Base-by-base conservation (phyloP, 345 rosid genomes). In the Corymbia maculata region DNA sequence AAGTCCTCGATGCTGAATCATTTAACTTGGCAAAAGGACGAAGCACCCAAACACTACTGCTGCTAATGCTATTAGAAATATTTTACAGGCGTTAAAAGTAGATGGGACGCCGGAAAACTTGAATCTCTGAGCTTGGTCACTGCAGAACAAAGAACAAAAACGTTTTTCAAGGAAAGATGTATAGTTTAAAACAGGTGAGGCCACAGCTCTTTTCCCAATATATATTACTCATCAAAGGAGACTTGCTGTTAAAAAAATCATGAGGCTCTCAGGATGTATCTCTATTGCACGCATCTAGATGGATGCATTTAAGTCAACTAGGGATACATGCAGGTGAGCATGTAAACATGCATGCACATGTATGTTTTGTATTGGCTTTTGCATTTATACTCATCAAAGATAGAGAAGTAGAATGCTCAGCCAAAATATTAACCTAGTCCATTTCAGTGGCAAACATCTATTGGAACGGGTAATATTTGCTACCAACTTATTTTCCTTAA, bases 121-220 rank as follows among this genome's bases (percentile, higher is more conserved):
- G 75, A 93, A 92, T 87, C 97, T 95, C n/a, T 89, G 92, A 86
- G 95, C 93, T 90, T 97, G 99, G 90, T 95, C 96, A 88, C 99
- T 97, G 95, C 92, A 92, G 51, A 85, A 16, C 26, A 85, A 42
- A 13, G 49, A 55, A 79, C 22, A 75, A 75, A 75, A 19, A 10
- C 4, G 13, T 17, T 32, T 9, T 36, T 10, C 44, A 9, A 42
- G 84, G 14, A 36, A 36, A 75, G 84, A 75, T 36, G 84, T 75
- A 36, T 42, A 75, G 49, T 42, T 75, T 6, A 8, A 75, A 42
- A 75, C 49, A 75, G 19, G 84, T 19, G 14, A 36, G 84, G 84
- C 84, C 84, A 19, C 28, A 21, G 49, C 49, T 42, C 49, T 19
- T 75, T 75, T 75, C 44, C 66, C 84, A 19, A 36, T 36, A 75